These are phyloP conservation scores for Vanderwaltozyma yarrowii DNA, from an alignment of 805 yeast species.

Conservation along the genomic window DNA sequence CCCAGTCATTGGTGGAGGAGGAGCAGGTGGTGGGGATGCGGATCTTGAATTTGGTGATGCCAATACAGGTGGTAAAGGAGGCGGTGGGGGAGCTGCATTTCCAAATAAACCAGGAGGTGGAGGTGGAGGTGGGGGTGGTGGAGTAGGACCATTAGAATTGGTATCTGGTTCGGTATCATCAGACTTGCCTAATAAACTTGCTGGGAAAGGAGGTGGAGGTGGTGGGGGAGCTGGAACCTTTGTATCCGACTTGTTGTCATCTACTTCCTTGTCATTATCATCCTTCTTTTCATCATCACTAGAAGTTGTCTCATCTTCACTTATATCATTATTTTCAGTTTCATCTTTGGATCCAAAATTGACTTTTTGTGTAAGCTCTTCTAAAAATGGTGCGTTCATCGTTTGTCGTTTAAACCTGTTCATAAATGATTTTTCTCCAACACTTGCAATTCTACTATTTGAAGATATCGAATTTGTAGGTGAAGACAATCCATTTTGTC, in stretches of 20 bases:
- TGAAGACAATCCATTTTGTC: constrained; percentile 8
- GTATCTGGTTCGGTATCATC: background rate
- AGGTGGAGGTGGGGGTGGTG: constrained; percentile 16
- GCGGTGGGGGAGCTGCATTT: constrained; percentile 15
- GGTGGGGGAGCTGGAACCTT: constrained; percentile 10
- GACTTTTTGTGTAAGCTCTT: constrained; percentile 19
- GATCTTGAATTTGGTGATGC: constrained; percentile 20
- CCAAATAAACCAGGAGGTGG: constrained; percentile 11
- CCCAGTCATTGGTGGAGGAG: constrained; percentile 21
- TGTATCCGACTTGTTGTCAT: background rate
- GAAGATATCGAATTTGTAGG: constrained; percentile 2
- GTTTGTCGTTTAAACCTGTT: constrained; percentile 23
- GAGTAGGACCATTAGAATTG: constrained; percentile 7
- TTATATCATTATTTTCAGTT: too few relatives aligned
- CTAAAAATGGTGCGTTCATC: constrained; percentile 16
- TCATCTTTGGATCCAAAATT: background rate
- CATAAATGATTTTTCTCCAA: constrained; percentile 18
- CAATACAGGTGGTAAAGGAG: constrained; percentile 30
- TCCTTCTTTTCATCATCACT: background rate
- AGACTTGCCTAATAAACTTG: constrained; percentile 6
- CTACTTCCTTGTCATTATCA: background rate
- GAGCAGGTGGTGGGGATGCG: constrained; percentile 28
- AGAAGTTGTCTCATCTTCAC: background rate
- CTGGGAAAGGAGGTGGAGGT: constrained; percentile 21
- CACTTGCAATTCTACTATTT: constrained; percentile 2